phyloP scores from a whole-genome alignment of 1,284 basidiomycete species.

The Afroboletus lepidellus region DNA sequence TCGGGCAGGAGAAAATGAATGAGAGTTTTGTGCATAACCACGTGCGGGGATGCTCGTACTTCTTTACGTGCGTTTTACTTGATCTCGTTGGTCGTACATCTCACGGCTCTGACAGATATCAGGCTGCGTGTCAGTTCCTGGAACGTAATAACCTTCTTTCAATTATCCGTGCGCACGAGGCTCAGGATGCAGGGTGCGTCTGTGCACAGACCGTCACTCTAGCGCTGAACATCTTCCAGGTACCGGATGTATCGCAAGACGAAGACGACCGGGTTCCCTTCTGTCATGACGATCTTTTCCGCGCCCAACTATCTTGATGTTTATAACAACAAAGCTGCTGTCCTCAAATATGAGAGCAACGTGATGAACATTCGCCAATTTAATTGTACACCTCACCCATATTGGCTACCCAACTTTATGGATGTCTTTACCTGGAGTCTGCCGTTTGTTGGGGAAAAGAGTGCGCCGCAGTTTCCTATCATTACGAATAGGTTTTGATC shows the following conservation, averaged over 20 bases:
- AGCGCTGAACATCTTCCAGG: conserved; percentile 37
- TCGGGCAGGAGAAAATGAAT: conserved; percentile 85
- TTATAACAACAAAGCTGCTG: conserved; percentile 96
- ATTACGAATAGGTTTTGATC: conserved; percentile 1
- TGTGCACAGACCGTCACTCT: no score
- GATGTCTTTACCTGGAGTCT: conserved; percentile 92
- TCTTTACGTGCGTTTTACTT: conserved; percentile 70
- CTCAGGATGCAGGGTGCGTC: conserved; percentile 89
- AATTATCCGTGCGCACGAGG: conserved; percentile 93
- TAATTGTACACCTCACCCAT: conserved; percentile 94
- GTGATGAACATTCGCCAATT: conserved; percentile 96
- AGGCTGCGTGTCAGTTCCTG: conserved; percentile 90
- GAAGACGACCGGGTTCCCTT: conserved; percentile 88
- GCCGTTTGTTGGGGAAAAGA: conserved; percentile 93
- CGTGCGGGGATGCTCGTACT: conserved; percentile 93
- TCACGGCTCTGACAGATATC: conserved; percentile 51
- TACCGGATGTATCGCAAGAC: conserved; percentile 98
- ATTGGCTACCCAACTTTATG: conserved; percentile 95
- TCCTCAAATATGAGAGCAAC: conserved; percentile 95
- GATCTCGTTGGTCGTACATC: background rate
- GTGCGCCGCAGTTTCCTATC: conserved; percentile 44
- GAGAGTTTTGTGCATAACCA: conserved; percentile 92
- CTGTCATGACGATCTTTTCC: conserved; percentile 96
- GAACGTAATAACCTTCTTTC: conserved; percentile 94
- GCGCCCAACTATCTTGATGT: conserved; percentile 96